Percentiles rank a stretch among this genome's conserved stretches.
These are phyloP conservation scores for Phytophthora kernoviae DNA, from an alignment of 352 stramenopile genomes.

Conservation along the genomic window DNA sequence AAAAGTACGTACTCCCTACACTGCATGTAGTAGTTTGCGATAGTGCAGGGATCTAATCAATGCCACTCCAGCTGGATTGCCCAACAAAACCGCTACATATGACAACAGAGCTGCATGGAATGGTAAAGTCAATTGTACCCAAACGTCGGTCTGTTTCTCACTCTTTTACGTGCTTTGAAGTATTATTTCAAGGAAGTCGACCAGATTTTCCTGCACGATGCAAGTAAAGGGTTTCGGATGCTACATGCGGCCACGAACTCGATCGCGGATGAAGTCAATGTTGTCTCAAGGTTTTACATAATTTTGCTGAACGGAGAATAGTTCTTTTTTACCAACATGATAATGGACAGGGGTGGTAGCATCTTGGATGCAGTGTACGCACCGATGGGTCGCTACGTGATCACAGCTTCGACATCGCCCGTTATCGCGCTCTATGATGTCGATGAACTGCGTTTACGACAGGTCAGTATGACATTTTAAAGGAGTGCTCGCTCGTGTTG, in stretches of 20 bases:
- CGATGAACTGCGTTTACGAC: constrained; percentile 48
- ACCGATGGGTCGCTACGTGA: constrained; percentile 43
- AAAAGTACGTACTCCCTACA: not conserved
- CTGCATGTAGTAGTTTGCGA: not conserved
- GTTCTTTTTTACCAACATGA: not conserved
- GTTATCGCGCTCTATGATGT: constrained; percentile 61
- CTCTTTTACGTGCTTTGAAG: constrained; percentile 2
- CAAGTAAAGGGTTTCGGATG: constrained; percentile 41
- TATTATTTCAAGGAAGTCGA: constrained; percentile 46
- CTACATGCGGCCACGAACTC: constrained; percentile 34
- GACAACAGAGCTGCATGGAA: constrained; percentile 45
- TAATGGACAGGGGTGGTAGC: constrained; percentile 12
- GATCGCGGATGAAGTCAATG: constrained; percentile 18
- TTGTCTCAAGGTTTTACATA: constrained; percentile 9
- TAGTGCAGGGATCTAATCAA: not conserved
- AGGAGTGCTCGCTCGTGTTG: not conserved
- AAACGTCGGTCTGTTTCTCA: not conserved
- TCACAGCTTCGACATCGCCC: constrained; percentile 52
- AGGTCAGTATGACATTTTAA: constrained; percentile 29
- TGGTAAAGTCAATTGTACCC: constrained; percentile 27
- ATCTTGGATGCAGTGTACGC: constrained; percentile 57
- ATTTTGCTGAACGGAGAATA: not conserved
- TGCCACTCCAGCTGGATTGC: constrained; percentile 20
- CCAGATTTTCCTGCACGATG: constrained; percentile 44
- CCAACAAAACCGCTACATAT: constrained; percentile 42